Evolutionary conservation across 1,284 basidiomycete genomes (phyloP).

Genomic region (Rhizoctonia solani): DNA sequence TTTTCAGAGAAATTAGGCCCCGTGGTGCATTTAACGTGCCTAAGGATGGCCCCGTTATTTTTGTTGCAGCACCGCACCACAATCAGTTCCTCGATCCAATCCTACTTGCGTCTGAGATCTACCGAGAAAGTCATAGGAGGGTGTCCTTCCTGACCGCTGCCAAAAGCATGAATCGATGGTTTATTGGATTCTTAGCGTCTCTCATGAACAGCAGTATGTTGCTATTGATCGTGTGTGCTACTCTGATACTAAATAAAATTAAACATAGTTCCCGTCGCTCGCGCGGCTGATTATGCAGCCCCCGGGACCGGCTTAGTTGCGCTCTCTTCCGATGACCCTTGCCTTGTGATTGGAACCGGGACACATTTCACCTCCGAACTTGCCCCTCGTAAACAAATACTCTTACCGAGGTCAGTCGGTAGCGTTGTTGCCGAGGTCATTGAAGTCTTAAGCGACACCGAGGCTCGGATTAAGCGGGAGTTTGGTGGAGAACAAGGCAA

Average conservation of each 20-base stretch:
- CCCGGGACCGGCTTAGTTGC: constrained; percentile 75
- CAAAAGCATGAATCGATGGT: constrained; percentile 81
- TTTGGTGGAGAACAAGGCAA: constrained; percentile 85
- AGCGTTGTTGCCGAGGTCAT: constrained; percentile 83
- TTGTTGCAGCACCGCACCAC: constrained; percentile 95
- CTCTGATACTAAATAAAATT: constrained; percentile 2
- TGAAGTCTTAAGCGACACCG: constrained; percentile 88
- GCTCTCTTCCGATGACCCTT: constrained; percentile 76
- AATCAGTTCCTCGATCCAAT: constrained; percentile 98
- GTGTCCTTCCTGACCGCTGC: constrained; percentile 94
- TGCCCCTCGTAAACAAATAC: constrained; percentile 80
- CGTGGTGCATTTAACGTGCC: constrained; percentile 96
- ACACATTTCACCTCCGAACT: constrained; percentile 84
- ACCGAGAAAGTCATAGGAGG: constrained; percentile 80
- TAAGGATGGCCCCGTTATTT: constrained; percentile 88
- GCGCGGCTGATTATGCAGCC: constrained; percentile 88
- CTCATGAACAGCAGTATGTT: constrained; percentile 90
- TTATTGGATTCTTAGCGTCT: constrained; percentile 82
- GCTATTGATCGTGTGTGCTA: constrained; percentile 35
- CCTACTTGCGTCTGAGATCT: constrained; percentile 85
- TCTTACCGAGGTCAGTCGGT: constrained; percentile 83
- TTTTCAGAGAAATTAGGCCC: constrained; percentile 96
- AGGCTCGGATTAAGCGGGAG: constrained; percentile 84
- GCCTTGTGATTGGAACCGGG: constrained; percentile 75
- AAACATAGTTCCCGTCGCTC: constrained; percentile 81